Percentiles rank a stretch among this genome's conserved stretches.
Evolutionary conservation across 2,329 filamentous ascomycete genomes (phyloP).

Genomic region (Pyrenochaeta sp.): DNA sequence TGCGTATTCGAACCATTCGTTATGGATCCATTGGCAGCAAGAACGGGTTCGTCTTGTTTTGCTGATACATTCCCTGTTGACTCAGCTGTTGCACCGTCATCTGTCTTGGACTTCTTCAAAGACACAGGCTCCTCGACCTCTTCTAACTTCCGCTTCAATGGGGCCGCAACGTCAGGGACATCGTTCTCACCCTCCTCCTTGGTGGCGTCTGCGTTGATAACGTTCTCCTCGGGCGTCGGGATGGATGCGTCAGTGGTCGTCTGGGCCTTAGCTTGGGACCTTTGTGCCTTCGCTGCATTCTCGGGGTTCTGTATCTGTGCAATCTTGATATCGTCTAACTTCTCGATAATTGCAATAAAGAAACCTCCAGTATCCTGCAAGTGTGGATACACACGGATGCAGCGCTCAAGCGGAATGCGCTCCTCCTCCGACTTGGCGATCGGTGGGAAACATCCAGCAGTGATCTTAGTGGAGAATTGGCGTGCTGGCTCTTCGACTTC

Average conservation of each 20-base stretch:
- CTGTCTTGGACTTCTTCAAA: conserved; percentile 49
- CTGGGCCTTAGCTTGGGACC: conserved; percentile 21
- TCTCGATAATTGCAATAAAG: conserved; percentile 95
- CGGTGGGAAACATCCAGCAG: conserved; percentile 84
- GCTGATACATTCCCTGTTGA: conserved; percentile 21
- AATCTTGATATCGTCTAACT: conserved; percentile 72
- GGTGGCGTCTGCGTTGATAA: conserved; percentile 32
- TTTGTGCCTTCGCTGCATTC: conserved; percentile 36
- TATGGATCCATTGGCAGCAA: conserved; percentile 23
- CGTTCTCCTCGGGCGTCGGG: conserved; percentile 36
- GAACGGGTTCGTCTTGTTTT: conserved; percentile 9
- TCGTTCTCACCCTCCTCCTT: conserved; percentile 23
- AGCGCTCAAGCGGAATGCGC: conserved; percentile 81
- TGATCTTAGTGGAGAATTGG: conserved; percentile 58
- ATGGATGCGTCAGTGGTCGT: conserved; percentile 30
- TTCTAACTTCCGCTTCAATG: conserved; percentile 53
- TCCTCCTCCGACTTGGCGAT: conserved; percentile 61
- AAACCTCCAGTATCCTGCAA: conserved; percentile 96
- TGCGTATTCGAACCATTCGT: conserved; percentile 8
- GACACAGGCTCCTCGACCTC: conserved; percentile 40
- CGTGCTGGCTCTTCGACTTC: conserved; percentile 68
- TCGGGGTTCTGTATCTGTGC: conserved; percentile 38
- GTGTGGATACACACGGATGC: conserved; percentile 94
- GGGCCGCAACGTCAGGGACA: conserved; percentile 19
- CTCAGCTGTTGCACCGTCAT: conserved; percentile 24